phyloP scores from a whole-genome alignment of 2,329 filamentous ascomycete species.

The Aureobasidium uvarum region DNA sequence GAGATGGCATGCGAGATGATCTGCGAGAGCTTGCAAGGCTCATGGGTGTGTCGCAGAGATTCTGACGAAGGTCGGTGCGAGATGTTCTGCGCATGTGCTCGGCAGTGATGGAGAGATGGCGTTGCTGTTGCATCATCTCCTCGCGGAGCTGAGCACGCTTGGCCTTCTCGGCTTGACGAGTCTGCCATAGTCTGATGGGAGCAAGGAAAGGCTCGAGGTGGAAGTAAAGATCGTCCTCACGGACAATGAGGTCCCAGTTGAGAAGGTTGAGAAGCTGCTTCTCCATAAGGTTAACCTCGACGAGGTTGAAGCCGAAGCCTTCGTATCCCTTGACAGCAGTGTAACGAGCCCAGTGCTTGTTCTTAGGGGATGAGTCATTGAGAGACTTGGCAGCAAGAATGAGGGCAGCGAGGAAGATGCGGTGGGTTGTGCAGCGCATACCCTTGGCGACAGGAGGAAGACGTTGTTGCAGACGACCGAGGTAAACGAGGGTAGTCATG shows the following conservation, averaged over 20 bases:
- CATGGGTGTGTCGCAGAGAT: slow-evolving; percentile 41
- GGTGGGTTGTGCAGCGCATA: slow-evolving; percentile 92
- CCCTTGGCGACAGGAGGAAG: slow-evolving; percentile 94
- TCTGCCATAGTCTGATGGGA: slow-evolving; percentile 67
- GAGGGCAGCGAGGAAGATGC: slow-evolving; percentile 89
- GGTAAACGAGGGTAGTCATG: slow-evolving; percentile 95
- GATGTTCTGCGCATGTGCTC: slow-evolving; percentile 39
- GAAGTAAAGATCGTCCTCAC: slow-evolving; percentile 77
- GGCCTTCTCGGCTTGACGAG: slow-evolving; percentile 56
- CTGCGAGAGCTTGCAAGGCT: slow-evolving; percentile 32
- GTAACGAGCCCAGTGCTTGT: slow-evolving; percentile 99
- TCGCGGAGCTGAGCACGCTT: slow-evolving; percentile 46
- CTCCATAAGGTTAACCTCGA: slow-evolving; percentile 99
- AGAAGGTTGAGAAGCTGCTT: slow-evolving; percentile 94
- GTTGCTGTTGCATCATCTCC: slow-evolving; percentile 40
- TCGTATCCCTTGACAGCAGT: slow-evolving; percentile 70
- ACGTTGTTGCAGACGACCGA: slow-evolving; percentile 75
- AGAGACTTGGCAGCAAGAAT: slow-evolving; percentile 93
- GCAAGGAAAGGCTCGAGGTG: slow-evolving; percentile 86
- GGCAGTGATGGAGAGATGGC: slow-evolving; percentile 39
- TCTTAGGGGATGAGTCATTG: slow-evolving; percentile 98
- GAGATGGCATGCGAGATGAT: slow-evolving; percentile 49
- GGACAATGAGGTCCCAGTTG: slow-evolving; percentile 90
- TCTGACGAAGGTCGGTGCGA: slow-evolving; percentile 35
- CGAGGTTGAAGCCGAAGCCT: slow-evolving; percentile 85